These are phyloP conservation scores for Raphidocelis subcapitata DNA, from an alignment of 139 green algal genomes.

Conservation along the genomic window DNA sequence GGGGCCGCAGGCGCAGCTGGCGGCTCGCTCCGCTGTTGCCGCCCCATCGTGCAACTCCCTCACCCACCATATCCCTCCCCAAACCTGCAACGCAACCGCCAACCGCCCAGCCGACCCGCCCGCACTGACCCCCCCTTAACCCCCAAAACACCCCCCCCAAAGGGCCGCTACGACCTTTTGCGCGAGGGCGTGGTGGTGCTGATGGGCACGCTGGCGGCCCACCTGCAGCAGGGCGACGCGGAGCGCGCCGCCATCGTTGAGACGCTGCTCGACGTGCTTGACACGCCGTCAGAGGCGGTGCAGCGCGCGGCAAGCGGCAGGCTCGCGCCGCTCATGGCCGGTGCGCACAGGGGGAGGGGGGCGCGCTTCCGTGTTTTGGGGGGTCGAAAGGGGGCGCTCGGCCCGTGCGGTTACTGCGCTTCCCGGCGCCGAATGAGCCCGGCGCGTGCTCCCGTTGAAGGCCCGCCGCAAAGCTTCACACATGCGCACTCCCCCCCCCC, in stretches of 20 bases:
- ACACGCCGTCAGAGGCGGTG: slow-evolving; percentile 88
- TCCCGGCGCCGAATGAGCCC: too few relatives aligned
- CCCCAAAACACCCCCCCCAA: too few relatives aligned
- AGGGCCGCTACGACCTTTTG: slow-evolving; percentile 81
- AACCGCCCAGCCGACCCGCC: neutral
- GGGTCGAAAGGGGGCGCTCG: too few relatives aligned
- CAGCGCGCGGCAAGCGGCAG: slow-evolving; percentile 86
- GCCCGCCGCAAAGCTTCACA: too few relatives aligned
- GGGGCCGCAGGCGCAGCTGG: neutral
- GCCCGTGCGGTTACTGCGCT: too few relatives aligned
- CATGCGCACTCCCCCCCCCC: too few relatives aligned
- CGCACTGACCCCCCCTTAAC: too few relatives aligned
- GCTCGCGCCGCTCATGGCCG: slow-evolving; percentile 84
- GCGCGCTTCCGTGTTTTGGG: too few relatives aligned
- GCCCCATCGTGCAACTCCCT: too few relatives aligned
- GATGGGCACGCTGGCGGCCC: slow-evolving; percentile 87
- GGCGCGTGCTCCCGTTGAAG: too few relatives aligned
- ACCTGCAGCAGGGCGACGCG: slow-evolving; percentile 66
- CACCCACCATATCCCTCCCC: too few relatives aligned
- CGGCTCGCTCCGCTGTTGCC: too few relatives aligned
- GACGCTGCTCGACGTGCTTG: slow-evolving; percentile 74
- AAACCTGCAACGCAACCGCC: neutral
- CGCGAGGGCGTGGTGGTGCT: slow-evolving; percentile 90
- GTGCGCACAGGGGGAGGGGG: slow-evolving; percentile 6
- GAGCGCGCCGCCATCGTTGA: slow-evolving; percentile 50